Base-by-base conservation (phyloP, 371 early-diverging fungal genomes). In the Fennellomyces sp. region DNA sequence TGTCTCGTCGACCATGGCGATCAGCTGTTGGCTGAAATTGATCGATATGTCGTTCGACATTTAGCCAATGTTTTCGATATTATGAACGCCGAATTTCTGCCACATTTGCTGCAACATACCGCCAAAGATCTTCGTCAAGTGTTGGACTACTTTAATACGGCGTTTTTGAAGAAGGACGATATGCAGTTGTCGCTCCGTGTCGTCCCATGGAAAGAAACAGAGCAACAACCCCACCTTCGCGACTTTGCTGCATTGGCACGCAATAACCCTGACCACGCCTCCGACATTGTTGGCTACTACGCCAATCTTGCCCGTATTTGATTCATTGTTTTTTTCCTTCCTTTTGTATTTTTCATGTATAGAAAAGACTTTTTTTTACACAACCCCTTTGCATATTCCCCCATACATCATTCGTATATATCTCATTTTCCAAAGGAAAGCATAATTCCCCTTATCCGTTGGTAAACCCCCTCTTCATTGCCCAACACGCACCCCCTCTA, bases 111-210 rank as follows among this genome's bases (percentile, higher is more conserved):
- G 3, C 60, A 69, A 36, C 72, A 71, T 25, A 77, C 78, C 3
- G 64, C 69, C 21, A 48, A 59, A 52, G 75, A 77, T 47, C 52
- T 77, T 12, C 58, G 64, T 23, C 67, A 65, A 10, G 72, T 77
- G 3, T 48, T 77, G 27, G 61, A 60, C 5, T 77, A 77, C 38
- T 77, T 77, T 27, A 77, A 77, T 45, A 58, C 65, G 15, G 75
- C 56, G 2, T 71, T 76, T 31, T 57, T 74, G 25, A 59, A 63
- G 23, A 38, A 52, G 27, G 68, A 68, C 12, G 60, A 63, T 12
- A 54, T 61, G 19, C 65, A 64, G 21, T 65, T 77, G 11, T 58
- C 63, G 2, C 56, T 77, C 3, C 48, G 67, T 12, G 70, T 77
- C 5, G 30, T 68, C 2, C 72, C 78, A 11, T 77, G 78, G 78